Base-by-base conservation (phyloP, 805 yeast species). In the Kodamaea neixiangensis region DNA sequence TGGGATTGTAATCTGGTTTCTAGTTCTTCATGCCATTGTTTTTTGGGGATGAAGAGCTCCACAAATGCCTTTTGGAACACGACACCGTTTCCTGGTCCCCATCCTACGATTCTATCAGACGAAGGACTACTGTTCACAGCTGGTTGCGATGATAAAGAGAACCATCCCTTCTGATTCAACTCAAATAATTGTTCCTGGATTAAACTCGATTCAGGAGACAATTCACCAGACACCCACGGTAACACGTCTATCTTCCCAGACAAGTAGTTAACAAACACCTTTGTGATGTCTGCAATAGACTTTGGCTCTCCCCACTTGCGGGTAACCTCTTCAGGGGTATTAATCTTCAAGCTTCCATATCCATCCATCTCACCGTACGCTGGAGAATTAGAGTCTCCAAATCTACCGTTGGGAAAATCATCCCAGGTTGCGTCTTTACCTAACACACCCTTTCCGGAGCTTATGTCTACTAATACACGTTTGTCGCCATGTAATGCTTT, bases 321-420 rank as follows among this genome's bases (percentile, higher is more conserved):
- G 46, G 78, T 73, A 0, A 96, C 96, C 61, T 78, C 81, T 34
- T 79, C 76, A 10, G 83, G 78, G 6, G 73, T 56, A 44, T 86
- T 79, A 3, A 89, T 84, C 62, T 92, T 92, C 60, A 94, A 79
- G 2, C 87, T 82, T 1, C 98, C 98, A 66, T 93, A 94, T 25
- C 98, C 98, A 66, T 92, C 97, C 60, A 93, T 89, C 71, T 93
- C 97, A 75, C 98, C 99, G 68, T 88, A 93, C 1, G 98, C 98
- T 15, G 97, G 97, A 31, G 97, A 89, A 61, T 94, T 78, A 0
- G 97, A 88, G 70, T 91, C 96, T 72, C 97, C 96, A 67, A 89
- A 90, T 72, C 98, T 80, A 64, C 97, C 97, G 68, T 92, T 90
- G 21, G 97, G 94, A 68, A 89, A 92, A 63, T 92, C 98, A 73